Percentiles rank a stretch among this genome's conserved stretches.
Conservation (phyloP, 2,329 filamentous ascomycete genomes). For the Penicillium sp. region DNA sequence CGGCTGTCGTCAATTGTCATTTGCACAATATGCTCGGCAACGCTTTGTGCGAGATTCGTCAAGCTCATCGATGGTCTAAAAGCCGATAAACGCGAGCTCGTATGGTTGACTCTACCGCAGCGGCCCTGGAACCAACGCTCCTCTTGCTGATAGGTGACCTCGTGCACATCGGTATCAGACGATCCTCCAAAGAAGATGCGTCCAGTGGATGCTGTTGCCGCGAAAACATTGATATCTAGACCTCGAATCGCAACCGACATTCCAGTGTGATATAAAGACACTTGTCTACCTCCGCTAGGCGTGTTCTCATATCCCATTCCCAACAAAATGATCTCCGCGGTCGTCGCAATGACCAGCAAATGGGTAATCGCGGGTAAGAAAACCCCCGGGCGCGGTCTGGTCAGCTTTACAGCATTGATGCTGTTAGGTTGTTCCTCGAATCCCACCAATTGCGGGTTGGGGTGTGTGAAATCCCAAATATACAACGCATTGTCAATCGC, state of each 20-base stretch:
- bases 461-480: conserved; percentile 93
- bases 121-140: conserved; percentile 93
- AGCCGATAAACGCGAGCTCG: conserved; percentile 69
- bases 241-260: conserved; percentile 78
- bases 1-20: conserved; percentile 87
- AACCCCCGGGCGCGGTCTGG: conserved; percentile 79
- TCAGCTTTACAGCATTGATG: conserved; percentile 87
- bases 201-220: conserved; percentile 72
- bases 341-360: conserved; percentile 84
- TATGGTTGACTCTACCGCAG: conserved; percentile 87
- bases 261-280: conserved; percentile 82
- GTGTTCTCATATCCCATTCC: conserved; percentile 70
- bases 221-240: conserved; percentile 73
- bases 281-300: conserved; percentile 64
- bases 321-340: conserved; percentile 79
- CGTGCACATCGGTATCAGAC: conserved; percentile 81
- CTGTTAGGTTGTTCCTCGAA: conserved; percentile 86
- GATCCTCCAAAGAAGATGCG: conserved; percentile 90
- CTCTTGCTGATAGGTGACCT: conserved; percentile 94
- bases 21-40: conserved; percentile 66
- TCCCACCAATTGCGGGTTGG: conserved; percentile 86
- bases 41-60: conserved; percentile 37
- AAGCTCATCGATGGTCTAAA: conserved; percentile 45
- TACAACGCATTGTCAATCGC: conserved; percentile 94
- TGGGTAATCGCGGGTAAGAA: conserved; percentile 85